Conservation (phyloP, 768 basidiomycete species). For the Lanmaoa pseudosensibilis region DNA sequence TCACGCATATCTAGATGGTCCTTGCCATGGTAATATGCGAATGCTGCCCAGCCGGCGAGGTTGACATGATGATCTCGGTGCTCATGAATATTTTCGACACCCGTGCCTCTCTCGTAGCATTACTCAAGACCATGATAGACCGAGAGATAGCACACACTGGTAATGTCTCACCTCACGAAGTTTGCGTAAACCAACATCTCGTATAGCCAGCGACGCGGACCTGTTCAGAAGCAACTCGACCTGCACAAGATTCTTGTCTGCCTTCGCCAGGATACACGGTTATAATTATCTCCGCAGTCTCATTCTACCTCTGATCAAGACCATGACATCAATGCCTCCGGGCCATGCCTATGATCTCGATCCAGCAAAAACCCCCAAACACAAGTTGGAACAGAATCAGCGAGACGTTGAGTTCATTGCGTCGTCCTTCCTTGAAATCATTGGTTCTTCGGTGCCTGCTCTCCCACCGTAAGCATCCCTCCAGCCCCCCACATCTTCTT, state of each 20-base stretch:
- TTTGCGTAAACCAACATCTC: conserved; percentile 1
- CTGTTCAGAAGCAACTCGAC: conserved; percentile 88
- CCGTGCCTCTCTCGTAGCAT: conserved; percentile 62
- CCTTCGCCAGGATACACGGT: conserved; percentile 86
- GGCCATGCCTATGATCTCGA: conserved; percentile 81
- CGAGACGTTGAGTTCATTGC: conserved; percentile 73
- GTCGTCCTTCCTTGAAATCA: conserved; percentile 70
- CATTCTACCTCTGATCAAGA: conserved; percentile 73
- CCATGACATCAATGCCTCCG: conserved; percentile 68
- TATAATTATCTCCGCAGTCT: conserved; percentile 87
- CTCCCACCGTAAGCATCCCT: conserved; percentile 66
- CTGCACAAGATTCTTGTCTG: conserved; percentile 81
- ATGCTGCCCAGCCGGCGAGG: conserved; percentile 73
- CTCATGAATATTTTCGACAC: conserved; percentile 86
- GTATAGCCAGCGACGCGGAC: conserved; percentile 72
- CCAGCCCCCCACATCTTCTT: background rate
- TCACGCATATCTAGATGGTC: conserved; percentile 51
- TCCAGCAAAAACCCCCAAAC: conserved; percentile 55
- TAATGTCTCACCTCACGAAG: conserved; percentile 31
- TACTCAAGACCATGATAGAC: conserved; percentile 85
- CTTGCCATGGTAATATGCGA: conserved; percentile 87
- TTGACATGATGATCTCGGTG: conserved; percentile 82
- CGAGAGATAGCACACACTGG: conserved; percentile 79
- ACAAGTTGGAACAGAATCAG: conserved; percentile 67
- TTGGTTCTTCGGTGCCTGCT: conserved; percentile 65